Evolutionary conservation across 2,329 filamentous ascomycete species (phyloP).

Genomic region (Sordariomycetes sp.): DNA sequence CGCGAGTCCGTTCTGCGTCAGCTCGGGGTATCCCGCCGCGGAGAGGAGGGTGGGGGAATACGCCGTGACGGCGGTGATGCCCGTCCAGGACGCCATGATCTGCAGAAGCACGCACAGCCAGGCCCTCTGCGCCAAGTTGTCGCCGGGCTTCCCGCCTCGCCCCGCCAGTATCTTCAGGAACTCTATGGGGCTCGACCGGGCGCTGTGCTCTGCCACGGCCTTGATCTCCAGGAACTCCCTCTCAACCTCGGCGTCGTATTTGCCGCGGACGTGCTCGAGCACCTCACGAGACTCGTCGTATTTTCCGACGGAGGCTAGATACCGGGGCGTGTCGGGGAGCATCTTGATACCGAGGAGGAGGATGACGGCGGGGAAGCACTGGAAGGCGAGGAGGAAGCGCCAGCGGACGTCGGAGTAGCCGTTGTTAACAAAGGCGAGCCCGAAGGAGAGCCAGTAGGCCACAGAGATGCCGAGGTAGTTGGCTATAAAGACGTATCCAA

Average conservation of each 20-base stretch:
- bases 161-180: slow-evolving; percentile 26
- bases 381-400: slow-evolving; percentile 26
- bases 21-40: slow-evolving; percentile 13
- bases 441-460: slow-evolving; percentile 28
- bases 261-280: slow-evolving; percentile 17
- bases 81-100: slow-evolving; percentile 31
- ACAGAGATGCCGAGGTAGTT: slow-evolving; percentile 39
- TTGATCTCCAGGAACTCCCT: slow-evolving; percentile 26
- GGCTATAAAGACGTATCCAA: slow-evolving; percentile 31
- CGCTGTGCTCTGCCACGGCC: slow-evolving; percentile 24
- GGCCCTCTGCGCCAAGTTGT: slow-evolving; percentile 26
- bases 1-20: slow-evolving; percentile 24
- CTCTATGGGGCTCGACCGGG: slow-evolving; percentile 23
- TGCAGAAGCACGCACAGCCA: slow-evolving; percentile 28
- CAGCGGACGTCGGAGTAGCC: slow-evolving; percentile 20
- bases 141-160: slow-evolving; percentile 20
- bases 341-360: slow-evolving; percentile 25
- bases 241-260: slow-evolving; percentile 19
- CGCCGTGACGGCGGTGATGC: slow-evolving; percentile 27
- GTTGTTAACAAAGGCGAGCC: slow-evolving; percentile 13
- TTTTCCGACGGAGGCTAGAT: slow-evolving; percentile 11
- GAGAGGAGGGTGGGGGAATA: slow-evolving; percentile 16
- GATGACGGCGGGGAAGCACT: slow-evolving; percentile 28
- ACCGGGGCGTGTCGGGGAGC: slow-evolving; percentile 33
- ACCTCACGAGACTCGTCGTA: slow-evolving; percentile 21